Conservation (phyloP, 805 yeast species). For the Wickerhamomyces hampshirensis region DNA sequence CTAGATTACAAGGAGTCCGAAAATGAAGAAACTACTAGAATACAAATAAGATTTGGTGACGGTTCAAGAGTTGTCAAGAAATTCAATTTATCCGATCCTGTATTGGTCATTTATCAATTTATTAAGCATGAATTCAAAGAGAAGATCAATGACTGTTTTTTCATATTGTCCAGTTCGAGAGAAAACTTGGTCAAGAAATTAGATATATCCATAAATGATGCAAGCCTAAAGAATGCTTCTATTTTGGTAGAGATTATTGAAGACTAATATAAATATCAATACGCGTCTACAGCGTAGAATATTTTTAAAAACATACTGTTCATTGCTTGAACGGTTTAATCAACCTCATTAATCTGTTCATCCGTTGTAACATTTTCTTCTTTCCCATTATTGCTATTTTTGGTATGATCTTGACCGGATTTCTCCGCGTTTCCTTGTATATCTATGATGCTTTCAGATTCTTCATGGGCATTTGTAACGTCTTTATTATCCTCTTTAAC, state of each 20-base stretch:
- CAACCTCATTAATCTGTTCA: conserved; percentile 12
- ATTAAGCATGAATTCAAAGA: conserved; percentile 53
- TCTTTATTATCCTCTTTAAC: background rate
- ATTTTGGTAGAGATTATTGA: conserved; percentile 21
- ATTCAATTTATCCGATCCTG: conserved; percentile 54
- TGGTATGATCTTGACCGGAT: too few relatives aligned
- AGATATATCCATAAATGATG: conserved; percentile 58
- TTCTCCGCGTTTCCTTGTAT: too few relatives aligned
- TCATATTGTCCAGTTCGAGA: conserved; percentile 39
- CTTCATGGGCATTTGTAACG: conserved; percentile 1
- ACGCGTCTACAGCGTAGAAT: too few relatives aligned
- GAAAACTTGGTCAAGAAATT: conserved; percentile 50
- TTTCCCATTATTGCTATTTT: too few relatives aligned
- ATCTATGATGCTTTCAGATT: too few relatives aligned
- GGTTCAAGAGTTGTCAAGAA: conserved; percentile 80
- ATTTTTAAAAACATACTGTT: background rate
- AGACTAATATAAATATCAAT: conserved; percentile 3
- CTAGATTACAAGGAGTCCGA: conserved; percentile 59
- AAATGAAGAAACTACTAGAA: conserved; percentile 37
- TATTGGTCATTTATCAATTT: conserved; percentile 55
- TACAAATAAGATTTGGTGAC: conserved; percentile 84
- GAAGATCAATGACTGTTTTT: conserved; percentile 36
- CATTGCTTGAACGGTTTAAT: background rate
- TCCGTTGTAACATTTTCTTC: conserved; percentile 4
- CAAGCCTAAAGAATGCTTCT: conserved; percentile 80